phyloP scores from a whole-genome alignment of 2,329 filamentous ascomycete genomes.

The Calonectria crousiana region DNA sequence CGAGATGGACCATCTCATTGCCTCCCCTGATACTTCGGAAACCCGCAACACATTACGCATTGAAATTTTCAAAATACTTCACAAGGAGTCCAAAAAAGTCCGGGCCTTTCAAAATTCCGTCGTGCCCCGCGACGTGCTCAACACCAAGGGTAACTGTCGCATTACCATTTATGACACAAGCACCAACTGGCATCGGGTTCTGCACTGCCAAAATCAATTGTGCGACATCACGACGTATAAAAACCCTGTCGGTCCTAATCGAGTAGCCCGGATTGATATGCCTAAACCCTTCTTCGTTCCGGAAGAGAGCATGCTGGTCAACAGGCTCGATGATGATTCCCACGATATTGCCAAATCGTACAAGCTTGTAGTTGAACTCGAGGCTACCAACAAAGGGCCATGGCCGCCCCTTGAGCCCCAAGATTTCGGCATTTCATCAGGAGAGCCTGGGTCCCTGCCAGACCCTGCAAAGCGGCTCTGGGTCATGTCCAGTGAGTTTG shows the following conservation, averaged over 20 bases:
- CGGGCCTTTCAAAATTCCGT: slow-evolving; percentile 43
- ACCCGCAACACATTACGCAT: slow-evolving; percentile 61
- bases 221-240: slow-evolving; percentile 65
- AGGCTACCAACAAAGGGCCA: slow-evolving; percentile 59
- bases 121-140: slow-evolving; percentile 47
- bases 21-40: slow-evolving; percentile 46
- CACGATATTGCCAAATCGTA: slow-evolving; percentile 65
- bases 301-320: slow-evolving; percentile 63
- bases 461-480: slow-evolving; percentile 46
- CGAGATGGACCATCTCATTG: slow-evolving; percentile 49
- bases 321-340: slow-evolving; percentile 59
- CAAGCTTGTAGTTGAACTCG: slow-evolving; percentile 64
- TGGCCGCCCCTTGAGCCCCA: slow-evolving; percentile 66
- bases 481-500: slow-evolving; percentile 56
- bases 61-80: slow-evolving; percentile 65
- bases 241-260: slow-evolving; percentile 59
- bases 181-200: slow-evolving; percentile 53
- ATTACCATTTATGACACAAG: slow-evolving; percentile 53
- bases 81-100: slow-evolving; percentile 59
- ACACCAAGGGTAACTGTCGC: slow-evolving; percentile 52
- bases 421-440: slow-evolving; percentile 46
- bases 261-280: slow-evolving; percentile 62
- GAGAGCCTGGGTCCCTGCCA: slow-evolving; percentile 33
- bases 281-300: slow-evolving; percentile 65
- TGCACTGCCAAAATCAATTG: slow-evolving; percentile 67